Evolutionary conservation across 208 protist species (phyloP).

Genomic region (Phytomonas sp.): DNA sequence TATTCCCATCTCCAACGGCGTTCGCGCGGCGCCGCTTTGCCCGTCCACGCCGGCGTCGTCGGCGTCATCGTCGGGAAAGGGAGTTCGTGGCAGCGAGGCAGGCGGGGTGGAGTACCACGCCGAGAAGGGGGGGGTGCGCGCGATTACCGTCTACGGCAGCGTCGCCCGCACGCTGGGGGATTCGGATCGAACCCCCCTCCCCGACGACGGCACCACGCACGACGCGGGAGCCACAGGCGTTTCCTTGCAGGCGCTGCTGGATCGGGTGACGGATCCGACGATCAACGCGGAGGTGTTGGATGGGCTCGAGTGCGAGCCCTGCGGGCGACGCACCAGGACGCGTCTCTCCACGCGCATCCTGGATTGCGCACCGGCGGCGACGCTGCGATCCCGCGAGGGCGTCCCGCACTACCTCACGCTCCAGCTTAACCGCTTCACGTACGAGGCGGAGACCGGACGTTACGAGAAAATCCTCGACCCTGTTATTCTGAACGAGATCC

Average conservation of each 20-base stretch:
- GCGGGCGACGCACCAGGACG: slow-evolving; percentile 26
- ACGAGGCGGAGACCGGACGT: slow-evolving; percentile 18
- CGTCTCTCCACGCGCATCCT: slow-evolving; percentile 28
- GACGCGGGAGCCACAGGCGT: not conserved
- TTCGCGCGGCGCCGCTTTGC: not conserved
- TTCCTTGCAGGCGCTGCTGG: slow-evolving; percentile 41
- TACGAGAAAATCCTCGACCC: slow-evolving; percentile 44
- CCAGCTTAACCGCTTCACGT: slow-evolving; percentile 63
- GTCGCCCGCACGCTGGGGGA: not conserved
- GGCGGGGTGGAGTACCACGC: not conserved
- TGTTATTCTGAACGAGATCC: slow-evolving; percentile 41
- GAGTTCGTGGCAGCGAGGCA: not conserved
- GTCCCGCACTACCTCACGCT: slow-evolving; percentile 40
- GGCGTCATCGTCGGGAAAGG: not conserved
- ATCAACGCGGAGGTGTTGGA: slow-evolving; percentile 34
- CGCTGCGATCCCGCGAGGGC: slow-evolving; percentile 14
- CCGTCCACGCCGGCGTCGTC: not conserved
- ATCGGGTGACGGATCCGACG: slow-evolving; percentile 26
- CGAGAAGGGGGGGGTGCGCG: not conserved
- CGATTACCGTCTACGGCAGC: slow-evolving; percentile 1
- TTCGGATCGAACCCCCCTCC: not conserved
- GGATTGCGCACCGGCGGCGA: not conserved
- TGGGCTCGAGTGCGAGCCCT: slow-evolving; percentile 38
- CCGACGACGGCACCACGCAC: not conserved
- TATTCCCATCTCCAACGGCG: slow-evolving; percentile 11